Conservation (phyloP, 1,284 basidiomycete genomes). For the Tilletiaria anomala region DNA sequence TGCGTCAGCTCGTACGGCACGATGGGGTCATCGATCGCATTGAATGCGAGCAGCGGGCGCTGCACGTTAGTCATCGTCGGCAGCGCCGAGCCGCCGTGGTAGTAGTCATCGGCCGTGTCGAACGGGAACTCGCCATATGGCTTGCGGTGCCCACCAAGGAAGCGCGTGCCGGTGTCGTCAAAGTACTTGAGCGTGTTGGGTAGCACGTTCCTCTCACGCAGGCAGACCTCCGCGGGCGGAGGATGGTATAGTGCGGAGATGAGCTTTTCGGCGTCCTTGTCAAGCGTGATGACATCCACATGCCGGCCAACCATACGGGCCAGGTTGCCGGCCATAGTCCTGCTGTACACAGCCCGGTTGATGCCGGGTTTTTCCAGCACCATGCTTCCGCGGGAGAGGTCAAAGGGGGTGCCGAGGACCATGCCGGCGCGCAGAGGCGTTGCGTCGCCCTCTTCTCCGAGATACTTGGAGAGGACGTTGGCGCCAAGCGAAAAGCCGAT, state of each 20-base stretch:
- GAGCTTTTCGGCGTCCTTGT: constrained; percentile 15
- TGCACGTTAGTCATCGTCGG: constrained; percentile 22
- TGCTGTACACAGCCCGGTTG: constrained; percentile 52
- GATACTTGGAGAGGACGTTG: constrained; percentile 76
- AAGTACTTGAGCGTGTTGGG: constrained; percentile 37
- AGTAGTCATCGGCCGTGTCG: constrained; percentile 62
- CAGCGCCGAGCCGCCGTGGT: constrained; percentile 41
- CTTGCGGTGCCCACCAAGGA: constrained; percentile 55
- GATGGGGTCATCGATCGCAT: constrained; percentile 76
- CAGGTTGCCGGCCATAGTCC: constrained; percentile 67
- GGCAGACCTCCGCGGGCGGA: background rate
- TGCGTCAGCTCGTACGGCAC: constrained; percentile 44
- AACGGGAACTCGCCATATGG: constrained; percentile 26
- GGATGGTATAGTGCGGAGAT: constrained; percentile 10
- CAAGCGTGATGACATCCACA: constrained; percentile 21
- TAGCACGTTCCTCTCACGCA: background rate
- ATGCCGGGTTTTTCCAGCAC: constrained; percentile 43
- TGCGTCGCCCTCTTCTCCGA: constrained; percentile 67
- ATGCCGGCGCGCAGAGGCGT: constrained; percentile 62
- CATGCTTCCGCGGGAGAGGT: constrained; percentile 46
- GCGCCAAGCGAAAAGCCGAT: constrained; percentile 89
- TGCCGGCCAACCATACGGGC: constrained; percentile 34
- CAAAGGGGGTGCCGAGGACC: constrained; percentile 65
- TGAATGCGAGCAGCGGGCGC: constrained; percentile 56
- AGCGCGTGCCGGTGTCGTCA: constrained; percentile 52